phyloP scores from a whole-genome alignment of 2,329 filamentous ascomycete genomes.

The Septoria petroselini region DNA sequence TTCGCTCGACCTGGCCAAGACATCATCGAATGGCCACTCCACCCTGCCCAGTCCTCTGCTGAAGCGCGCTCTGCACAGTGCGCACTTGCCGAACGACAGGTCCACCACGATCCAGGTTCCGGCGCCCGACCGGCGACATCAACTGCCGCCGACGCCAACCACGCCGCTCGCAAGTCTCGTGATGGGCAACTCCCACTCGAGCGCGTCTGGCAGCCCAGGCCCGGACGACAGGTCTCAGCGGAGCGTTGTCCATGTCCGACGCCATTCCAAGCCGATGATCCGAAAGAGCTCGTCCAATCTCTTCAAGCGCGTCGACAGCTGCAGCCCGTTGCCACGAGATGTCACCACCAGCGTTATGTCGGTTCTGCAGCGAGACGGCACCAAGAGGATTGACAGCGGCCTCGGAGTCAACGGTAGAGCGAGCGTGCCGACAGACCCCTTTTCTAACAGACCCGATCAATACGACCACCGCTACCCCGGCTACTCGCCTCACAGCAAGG shows the following conservation, averaged over 20 bases:
- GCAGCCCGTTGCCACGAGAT: slow-evolving; percentile 27
- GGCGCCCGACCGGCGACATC: slow-evolving; percentile 23
- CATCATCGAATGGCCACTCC: slow-evolving; percentile 29
- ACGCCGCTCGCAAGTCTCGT: slow-evolving; percentile 16
- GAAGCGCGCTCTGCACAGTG: slow-evolving; percentile 28
- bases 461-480: slow-evolving; percentile 18
- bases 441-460: slow-evolving; percentile 23
- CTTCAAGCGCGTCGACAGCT: slow-evolving; percentile 35
- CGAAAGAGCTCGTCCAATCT: slow-evolving; percentile 35
- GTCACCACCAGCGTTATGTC: slow-evolving; percentile 30
- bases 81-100: slow-evolving; percentile 16
- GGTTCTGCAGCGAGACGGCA: slow-evolving; percentile 21
- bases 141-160: slow-evolving; percentile 24
- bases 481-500: slow-evolving; percentile 12
- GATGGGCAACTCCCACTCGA: slow-evolving; percentile 36
- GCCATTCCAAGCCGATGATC: slow-evolving; percentile 25
- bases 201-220: slow-evolving; percentile 18
- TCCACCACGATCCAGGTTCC: slow-evolving; percentile 26
- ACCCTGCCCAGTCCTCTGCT: slow-evolving; percentile 25
- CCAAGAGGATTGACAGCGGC: slow-evolving; percentile 21
- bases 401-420: slow-evolving; percentile 15
- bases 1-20: slow-evolving; percentile 25
- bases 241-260: slow-evolving; percentile 27
- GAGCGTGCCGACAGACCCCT: slow-evolving; percentile 21
- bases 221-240: slow-evolving; percentile 29